phyloP scores from a whole-genome alignment of 2,329 filamentous ascomycete genomes.

The Lachnellula willkommii region DNA sequence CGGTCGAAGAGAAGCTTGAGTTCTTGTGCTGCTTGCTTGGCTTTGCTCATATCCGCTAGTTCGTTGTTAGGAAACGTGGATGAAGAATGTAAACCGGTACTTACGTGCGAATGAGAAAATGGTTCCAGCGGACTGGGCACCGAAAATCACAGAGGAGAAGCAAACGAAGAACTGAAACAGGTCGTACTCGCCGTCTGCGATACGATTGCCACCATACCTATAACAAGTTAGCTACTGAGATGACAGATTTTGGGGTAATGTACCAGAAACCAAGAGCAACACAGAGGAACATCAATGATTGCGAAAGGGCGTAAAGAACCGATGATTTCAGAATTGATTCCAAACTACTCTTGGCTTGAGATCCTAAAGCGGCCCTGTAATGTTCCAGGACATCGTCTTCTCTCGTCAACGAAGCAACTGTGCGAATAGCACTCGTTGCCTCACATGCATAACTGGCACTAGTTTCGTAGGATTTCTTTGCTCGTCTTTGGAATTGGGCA shows the following conservation, averaged over 20 bases:
- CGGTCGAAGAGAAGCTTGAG: constrained; percentile 82
- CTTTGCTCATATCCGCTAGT: constrained; percentile 79
- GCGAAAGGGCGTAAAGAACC: constrained; percentile 73
- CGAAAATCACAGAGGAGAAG: constrained; percentile 83
- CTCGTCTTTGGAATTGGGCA: constrained; percentile 69
- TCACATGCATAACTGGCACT: constrained; percentile 89
- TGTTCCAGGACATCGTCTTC: constrained; percentile 72
- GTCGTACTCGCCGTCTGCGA: constrained; percentile 64
- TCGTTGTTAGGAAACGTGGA: constrained; percentile 2
- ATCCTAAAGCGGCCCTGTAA: constrained; percentile 63
- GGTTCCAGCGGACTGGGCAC: constrained; percentile 83
- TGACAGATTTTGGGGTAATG: neutral
- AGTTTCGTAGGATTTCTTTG: constrained; percentile 72
- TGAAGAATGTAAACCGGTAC: constrained; percentile 6
- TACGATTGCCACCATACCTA: constrained; percentile 69
- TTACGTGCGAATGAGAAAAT: constrained; percentile 76
- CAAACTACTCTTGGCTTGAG: constrained; percentile 63
- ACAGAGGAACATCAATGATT: constrained; percentile 77
- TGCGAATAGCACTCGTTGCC: constrained; percentile 88
- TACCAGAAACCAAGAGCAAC: constrained; percentile 84
- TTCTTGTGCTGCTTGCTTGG: constrained; percentile 73
- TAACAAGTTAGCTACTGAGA: constrained; percentile 1
- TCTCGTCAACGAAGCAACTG: constrained; percentile 83
- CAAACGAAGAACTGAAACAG: constrained; percentile 90
- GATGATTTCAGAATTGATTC: constrained; percentile 72